Evolutionary conservation across 75 land plant species (phyloP).

Genomic region (Adiantum capillusveneris): DNA sequence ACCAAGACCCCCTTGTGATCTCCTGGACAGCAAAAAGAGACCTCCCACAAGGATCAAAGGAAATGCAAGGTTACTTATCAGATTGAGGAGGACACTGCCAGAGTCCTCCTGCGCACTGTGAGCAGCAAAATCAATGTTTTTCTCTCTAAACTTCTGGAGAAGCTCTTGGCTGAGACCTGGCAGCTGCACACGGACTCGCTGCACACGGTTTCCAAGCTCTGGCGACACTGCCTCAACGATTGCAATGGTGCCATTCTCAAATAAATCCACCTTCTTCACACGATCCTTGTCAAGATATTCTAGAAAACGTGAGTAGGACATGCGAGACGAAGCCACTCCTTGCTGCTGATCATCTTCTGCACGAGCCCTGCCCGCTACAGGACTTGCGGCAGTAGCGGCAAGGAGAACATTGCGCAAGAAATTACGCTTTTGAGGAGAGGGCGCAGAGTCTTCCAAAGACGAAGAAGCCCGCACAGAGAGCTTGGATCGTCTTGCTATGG

Average conservation of each 20-base stretch:
- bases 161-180: constrained; percentile 93
- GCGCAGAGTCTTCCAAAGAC: no score
- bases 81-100: constrained; percentile 64
- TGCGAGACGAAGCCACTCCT: constrained; percentile 89
- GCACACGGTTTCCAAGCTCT: constrained; percentile 83
- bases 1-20: constrained; percentile 84
- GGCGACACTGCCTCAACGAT: constrained; percentile 96
- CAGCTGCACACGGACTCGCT: constrained; percentile 88
- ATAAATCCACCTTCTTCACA: constrained; percentile 80
- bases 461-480: no score
- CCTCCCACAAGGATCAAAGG: constrained; percentile 85
- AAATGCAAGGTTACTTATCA: constrained; percentile 91
- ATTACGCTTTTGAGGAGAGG: not conserved
- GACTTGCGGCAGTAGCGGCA: not conserved
- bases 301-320: constrained; percentile 93
- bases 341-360: constrained; percentile 66
- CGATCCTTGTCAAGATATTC: constrained; percentile 95
- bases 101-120: constrained; percentile 93
- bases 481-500: no score
- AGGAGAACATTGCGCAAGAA: not conserved
- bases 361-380: constrained; percentile 14
- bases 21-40: constrained; percentile 76
- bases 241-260: constrained; percentile 93
- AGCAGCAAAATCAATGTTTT: constrained; percentile 93
- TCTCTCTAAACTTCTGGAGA: constrained; percentile 84